These are phyloP conservation scores for Psilocybe tampanensis DNA, from an alignment of 768 basidiomycete species.

Conservation along the genomic window DNA sequence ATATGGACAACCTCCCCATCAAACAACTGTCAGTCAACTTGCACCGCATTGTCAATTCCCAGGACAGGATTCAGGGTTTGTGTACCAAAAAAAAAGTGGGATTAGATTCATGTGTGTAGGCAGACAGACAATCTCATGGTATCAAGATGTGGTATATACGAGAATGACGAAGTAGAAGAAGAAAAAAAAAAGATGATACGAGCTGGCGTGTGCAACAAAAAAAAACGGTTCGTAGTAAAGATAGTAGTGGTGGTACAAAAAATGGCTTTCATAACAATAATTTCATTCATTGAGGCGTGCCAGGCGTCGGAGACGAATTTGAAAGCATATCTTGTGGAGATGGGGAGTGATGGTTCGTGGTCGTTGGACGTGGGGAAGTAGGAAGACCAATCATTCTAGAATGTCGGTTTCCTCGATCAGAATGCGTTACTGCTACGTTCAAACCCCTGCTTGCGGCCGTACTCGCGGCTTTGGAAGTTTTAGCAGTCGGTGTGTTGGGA, in stretches of 20 bases:
- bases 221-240: slow-evolving; percentile 11
- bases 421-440: slow-evolving; percentile 55
- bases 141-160: slow-evolving; percentile 42
- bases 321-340: slow-evolving; percentile 28
- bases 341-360: slow-evolving; percentile 34
- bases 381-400: slow-evolving; percentile 71
- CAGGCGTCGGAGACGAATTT: slow-evolving; percentile 21
- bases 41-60: no score
- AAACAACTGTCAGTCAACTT: no score
- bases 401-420: slow-evolving; percentile 61
- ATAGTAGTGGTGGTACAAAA: slow-evolving; percentile 13
- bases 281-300: slow-evolving; percentile 24
- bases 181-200: slow-evolving; percentile 15
- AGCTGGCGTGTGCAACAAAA: slow-evolving; percentile 9
- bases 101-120: background rate
- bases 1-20: background rate
- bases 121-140: slow-evolving; percentile 24
- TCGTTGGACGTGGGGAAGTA: slow-evolving; percentile 46
- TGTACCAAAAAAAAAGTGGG: background rate
- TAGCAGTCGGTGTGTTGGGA: slow-evolving; percentile 42
- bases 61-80: no score
- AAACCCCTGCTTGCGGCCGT: slow-evolving; percentile 73
- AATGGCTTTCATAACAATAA: slow-evolving; percentile 5
- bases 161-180: slow-evolving; percentile 10
- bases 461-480: slow-evolving; percentile 54